Evolutionary conservation across 306 rosid species (phyloP), one percentile per base, ranked within the genome.

Genomic region (Lathyrus oleraceus): DNA sequence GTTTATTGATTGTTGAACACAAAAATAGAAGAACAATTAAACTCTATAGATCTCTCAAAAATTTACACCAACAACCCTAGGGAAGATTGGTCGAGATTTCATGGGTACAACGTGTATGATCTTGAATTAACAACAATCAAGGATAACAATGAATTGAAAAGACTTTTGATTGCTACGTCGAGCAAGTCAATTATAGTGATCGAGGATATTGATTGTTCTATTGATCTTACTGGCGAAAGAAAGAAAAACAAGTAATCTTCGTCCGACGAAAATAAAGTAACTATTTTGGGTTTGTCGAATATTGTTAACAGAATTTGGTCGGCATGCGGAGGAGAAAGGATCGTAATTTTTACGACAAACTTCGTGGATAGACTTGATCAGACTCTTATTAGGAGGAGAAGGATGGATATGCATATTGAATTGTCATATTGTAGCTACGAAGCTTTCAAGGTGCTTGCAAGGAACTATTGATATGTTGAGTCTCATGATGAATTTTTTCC

Each of bases 241-340:
- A 75, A 45, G 79, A 77, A 76, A 62, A 12, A 79, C 0, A 56
- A 56, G 5, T 38, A 54, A 10, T 15, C 2, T 16, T 2, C 2
- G 6, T 6, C 6, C 0, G 10, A 6, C 20, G 21, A 49, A 49
- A 82, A 84, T 2, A 75, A 86, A 61, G 92, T 91, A 0, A 88
- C 96, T 5, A 72, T 88, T 0, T 91, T 91, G 0, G 91, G 91
- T 42, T 68, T 86, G 14, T 44, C 86, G 81, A 86, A 88, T 64
- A 79, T 82, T 38, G 79, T 88, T 0, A 91, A 91, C 74, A 92
- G 96, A 51, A 81, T 88, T 65, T 85, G 97, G 97, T 88, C 97
- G 8, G 87, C 97, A 5, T 83, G 96, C 64, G 93, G 91, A 1
- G 87, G 92, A 16, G 92, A 91, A 40, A 82, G 87, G 45, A 67